A percentile compares a stretch with the other conserved stretches of the same genome.
phyloP scores from a whole-genome alignment of 305 asterid genomes.

The Solanum hybrid region DNA sequence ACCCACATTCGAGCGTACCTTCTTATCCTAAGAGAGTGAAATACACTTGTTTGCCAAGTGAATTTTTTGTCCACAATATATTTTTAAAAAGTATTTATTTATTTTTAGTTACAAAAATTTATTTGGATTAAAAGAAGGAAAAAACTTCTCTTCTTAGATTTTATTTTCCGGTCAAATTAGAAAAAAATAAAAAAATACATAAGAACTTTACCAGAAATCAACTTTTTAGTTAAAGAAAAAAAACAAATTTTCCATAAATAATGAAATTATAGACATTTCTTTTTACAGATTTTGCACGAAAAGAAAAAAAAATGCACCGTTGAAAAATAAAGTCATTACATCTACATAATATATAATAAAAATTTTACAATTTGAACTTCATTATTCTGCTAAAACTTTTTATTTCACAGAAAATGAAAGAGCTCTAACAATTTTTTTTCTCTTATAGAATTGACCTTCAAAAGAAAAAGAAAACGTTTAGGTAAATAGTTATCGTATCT shows the following conservation, averaged over 20 bases:
- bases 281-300: background rate
- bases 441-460: background rate
- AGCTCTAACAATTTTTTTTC: background rate
- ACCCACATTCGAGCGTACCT: background rate
- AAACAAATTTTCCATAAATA: background rate
- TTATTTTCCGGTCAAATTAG: background rate
- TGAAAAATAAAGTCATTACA: background rate
- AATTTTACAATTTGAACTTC: background rate
- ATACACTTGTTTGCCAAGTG: background rate
- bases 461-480: background rate
- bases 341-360: background rate
- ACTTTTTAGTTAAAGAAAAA: background rate
- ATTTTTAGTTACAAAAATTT: background rate
- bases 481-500: background rate
- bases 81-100: too few species aligned
- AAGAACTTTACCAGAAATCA: background rate
- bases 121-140: background rate
- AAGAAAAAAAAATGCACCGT: background rate
- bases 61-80: background rate
- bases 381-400: too few species aligned
- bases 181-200: too few species aligned
- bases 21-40: background rate
- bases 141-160: background rate
- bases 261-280: background rate
- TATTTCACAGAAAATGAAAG: background rate